phyloP scores from a whole-genome alignment of 495 filamentous ascomycete genomes.

The Xylaria acuta region DNA sequence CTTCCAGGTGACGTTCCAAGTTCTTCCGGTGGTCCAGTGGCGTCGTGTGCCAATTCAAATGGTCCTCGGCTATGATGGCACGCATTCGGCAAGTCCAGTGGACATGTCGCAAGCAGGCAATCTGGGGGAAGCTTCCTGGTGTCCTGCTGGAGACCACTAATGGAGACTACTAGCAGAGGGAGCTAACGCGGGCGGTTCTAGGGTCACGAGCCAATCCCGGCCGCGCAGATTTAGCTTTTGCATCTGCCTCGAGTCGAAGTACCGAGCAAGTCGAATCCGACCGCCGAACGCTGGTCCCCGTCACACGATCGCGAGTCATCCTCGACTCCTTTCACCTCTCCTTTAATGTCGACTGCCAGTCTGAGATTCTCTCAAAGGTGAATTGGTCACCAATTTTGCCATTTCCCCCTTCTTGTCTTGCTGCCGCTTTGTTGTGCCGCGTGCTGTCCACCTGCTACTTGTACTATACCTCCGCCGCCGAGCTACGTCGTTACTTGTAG shows the following conservation, averaged over 20 bases:
- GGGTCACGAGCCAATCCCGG: conserved; percentile 19
- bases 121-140: conserved; percentile 14
- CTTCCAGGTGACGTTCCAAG: conserved; percentile 3
- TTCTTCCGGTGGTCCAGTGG: conserved; percentile 26
- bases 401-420: background rate
- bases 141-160: background rate
- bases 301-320: conserved; percentile 25
- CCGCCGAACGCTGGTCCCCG: conserved; percentile 15
- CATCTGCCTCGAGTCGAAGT: conserved; percentile 11
- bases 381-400: background rate
- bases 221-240: background rate
- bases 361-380: background rate
- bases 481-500: conserved; percentile 11
- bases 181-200: conserved; percentile 2
- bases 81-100: conserved; percentile 25
- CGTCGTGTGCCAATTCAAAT: background rate
- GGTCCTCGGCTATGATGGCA: conserved; percentile 28
- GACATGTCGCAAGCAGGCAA: background rate
- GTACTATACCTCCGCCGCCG: background rate
- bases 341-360: background rate
- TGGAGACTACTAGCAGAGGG: background rate
- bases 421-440: background rate
- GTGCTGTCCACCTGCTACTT: background rate
- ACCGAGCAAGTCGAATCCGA: conserved; percentile 18
- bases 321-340: conserved; percentile 8